A percentile compares a stretch with the other conserved stretches of the same genome.
Conservation (phyloP, 306 rosid genomes). For the Trifolium subterraneum region DNA sequence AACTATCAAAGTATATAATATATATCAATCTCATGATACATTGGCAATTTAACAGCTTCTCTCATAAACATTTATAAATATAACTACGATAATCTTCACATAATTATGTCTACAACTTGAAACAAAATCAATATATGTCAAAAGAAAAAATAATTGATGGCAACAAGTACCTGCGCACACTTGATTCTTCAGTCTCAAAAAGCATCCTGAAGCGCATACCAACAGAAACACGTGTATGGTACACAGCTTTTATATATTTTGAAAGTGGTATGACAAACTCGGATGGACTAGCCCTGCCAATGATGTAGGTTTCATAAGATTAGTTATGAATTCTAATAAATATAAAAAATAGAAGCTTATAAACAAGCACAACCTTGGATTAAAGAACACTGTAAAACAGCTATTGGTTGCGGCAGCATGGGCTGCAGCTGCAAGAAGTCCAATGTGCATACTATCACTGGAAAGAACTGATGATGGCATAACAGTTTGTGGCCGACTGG, state of each 20-base stretch:
- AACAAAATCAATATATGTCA: background rate
- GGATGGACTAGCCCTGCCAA: conserved; percentile 89
- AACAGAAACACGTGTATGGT: conserved; percentile 86
- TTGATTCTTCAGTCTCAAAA: conserved; percentile 89
- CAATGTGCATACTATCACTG: conserved; percentile 93
- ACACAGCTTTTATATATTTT: conserved; percentile 85
- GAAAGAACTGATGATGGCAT: conserved; percentile 89
- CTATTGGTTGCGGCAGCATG: conserved; percentile 92
- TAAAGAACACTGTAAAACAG: conserved; percentile 86
- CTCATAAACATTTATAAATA: conserved; percentile 2
- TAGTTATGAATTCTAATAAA: conserved; percentile 21
- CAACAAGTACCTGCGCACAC: conserved; percentile 76
- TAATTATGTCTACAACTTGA: background rate
- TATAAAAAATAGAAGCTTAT: conserved; percentile 5
- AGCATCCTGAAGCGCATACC: conserved; percentile 96
- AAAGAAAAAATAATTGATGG: background rate
- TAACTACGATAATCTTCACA: background rate
- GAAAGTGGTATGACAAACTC: conserved; percentile 84
- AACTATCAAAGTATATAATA: background rate
- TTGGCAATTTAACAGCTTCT: background rate
- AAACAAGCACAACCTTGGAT: conserved; percentile 69
- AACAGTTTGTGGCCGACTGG: conserved; percentile 78
- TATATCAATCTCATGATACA: background rate
- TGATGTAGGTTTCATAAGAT: conserved; percentile 38
- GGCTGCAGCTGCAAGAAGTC: conserved; percentile 95